Evolutionary conservation across 1,284 basidiomycete genomes (phyloP).

Genomic region (Kwoniella shivajii): DNA sequence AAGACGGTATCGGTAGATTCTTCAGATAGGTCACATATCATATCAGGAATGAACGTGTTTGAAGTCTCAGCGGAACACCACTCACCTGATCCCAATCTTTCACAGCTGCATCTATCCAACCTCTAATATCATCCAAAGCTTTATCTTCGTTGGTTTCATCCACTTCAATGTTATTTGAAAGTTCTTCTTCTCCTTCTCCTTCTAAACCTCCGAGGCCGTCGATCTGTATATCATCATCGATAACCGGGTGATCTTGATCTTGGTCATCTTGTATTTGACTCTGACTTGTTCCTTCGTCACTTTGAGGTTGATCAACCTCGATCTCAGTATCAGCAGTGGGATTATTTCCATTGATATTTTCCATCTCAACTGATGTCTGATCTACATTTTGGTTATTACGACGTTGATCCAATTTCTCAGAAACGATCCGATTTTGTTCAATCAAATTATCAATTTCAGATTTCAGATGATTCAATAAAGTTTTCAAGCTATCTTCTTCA

Average conservation of each 20-base stretch:
- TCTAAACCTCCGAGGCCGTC: neutral
- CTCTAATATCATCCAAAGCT: constrained; percentile 43
- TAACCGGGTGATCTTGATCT: too few species aligned
- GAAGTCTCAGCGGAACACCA: too few species aligned
- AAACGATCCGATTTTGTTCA: constrained; percentile 27
- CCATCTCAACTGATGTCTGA: neutral
- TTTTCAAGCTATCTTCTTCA: constrained; percentile 35
- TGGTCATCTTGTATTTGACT: too few species aligned
- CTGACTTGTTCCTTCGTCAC: too few species aligned
- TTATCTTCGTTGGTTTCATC: constrained; percentile 32
- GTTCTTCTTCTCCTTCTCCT: neutral
- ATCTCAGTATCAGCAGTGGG: neutral
- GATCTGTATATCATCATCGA: neutral
- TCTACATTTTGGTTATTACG: neutral
- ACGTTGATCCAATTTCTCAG: constrained; percentile 35
- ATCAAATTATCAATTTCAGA: constrained; percentile 33
- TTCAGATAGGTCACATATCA: too few species aligned
- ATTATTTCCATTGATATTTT: neutral
- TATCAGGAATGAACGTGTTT: too few species aligned
- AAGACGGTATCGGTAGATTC: too few species aligned
- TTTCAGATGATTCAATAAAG: constrained; percentile 31
- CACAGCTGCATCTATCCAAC: constrained; percentile 45
- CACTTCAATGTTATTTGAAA: neutral
- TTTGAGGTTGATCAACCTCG: too few species aligned
- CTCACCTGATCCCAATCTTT: constrained; percentile 45